phyloP scores from a whole-genome alignment of 495 filamentous ascomycete species.

The Neurospora tetraspora region DNA sequence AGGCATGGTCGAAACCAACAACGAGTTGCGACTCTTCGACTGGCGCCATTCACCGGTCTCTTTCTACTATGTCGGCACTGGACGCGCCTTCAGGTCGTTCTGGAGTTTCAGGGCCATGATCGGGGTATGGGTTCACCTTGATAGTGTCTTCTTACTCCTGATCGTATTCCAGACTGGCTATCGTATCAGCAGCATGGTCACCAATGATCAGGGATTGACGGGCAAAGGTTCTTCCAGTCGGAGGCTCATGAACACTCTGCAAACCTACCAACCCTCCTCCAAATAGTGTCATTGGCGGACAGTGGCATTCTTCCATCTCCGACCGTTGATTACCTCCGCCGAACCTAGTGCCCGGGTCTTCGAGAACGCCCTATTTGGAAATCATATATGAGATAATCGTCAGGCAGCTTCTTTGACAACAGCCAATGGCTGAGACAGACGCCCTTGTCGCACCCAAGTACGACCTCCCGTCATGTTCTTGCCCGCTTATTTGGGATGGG shows the following conservation, averaged over 20 bases:
- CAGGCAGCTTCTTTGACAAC: not conserved
- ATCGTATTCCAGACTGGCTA: not conserved
- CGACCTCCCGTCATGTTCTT: not conserved
- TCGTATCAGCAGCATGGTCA: not conserved
- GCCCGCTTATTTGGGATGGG: not conserved
- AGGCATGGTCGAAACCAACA: not conserved
- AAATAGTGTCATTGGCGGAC: not conserved
- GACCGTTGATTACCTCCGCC: not conserved
- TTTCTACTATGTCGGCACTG: not conserved
- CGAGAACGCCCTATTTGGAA: not conserved
- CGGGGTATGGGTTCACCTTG: not conserved
- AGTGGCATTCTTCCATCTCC: not conserved
- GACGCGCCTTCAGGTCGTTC: not conserved
- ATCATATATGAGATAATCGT: not conserved
- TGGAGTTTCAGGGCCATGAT: not conserved
- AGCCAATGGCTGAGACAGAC: not conserved
- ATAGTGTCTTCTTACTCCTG: not conserved
- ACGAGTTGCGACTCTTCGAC: not conserved
- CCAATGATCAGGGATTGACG: not conserved
- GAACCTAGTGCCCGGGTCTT: not conserved
- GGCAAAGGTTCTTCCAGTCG: not conserved
- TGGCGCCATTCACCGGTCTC: not conserved
- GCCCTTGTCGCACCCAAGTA: not conserved
- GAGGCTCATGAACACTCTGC: not conserved
- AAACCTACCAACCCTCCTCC: not conserved